phyloP scores from a whole-genome alignment of 805 yeast species.

The Candida ulmi region DNA sequence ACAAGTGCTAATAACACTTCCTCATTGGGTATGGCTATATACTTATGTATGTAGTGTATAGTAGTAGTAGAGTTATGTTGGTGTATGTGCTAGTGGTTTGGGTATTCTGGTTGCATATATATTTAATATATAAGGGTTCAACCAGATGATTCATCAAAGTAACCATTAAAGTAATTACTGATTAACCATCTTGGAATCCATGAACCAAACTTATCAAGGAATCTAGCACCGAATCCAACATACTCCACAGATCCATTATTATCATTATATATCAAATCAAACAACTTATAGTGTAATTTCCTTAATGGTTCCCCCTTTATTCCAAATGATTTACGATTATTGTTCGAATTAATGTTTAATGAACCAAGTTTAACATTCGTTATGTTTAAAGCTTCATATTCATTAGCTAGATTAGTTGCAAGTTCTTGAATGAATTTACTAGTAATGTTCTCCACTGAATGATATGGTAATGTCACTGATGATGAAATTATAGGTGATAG shows the following conservation, averaged over 20 bases:
- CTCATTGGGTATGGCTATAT: too few species aligned
- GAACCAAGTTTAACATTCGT: constrained; percentile 43
- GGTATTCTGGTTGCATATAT: too few species aligned
- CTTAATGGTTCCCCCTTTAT: constrained; percentile 18
- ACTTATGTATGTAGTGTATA: too few species aligned
- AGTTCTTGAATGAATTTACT: constrained; percentile 37
- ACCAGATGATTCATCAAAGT: too few species aligned
- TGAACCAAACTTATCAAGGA: constrained; percentile 11
- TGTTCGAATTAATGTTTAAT: constrained; percentile 32
- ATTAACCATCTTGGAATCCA: constrained; percentile 19
- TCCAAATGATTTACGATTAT: constrained; percentile 13
- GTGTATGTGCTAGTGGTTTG: too few species aligned
- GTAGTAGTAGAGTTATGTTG: too few species aligned
- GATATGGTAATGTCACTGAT: constrained; percentile 52
- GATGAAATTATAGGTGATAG: constrained; percentile 53
- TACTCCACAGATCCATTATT: constrained; percentile 13
- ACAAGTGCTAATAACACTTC: too few species aligned
- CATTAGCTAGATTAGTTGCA: constrained; percentile 30
- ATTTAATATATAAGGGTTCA: too few species aligned
- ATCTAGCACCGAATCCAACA: constrained; percentile 21
- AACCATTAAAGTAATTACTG: constrained; percentile 10
- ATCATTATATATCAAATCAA: constrained; percentile 18
- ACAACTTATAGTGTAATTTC: constrained; percentile 16
- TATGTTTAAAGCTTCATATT: constrained; percentile 37
- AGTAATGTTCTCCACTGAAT: constrained; percentile 56